Evolutionary conservation across 2,329 filamentous ascomycete species (phyloP).

Genomic region (Mollisia scopiformis): DNA sequence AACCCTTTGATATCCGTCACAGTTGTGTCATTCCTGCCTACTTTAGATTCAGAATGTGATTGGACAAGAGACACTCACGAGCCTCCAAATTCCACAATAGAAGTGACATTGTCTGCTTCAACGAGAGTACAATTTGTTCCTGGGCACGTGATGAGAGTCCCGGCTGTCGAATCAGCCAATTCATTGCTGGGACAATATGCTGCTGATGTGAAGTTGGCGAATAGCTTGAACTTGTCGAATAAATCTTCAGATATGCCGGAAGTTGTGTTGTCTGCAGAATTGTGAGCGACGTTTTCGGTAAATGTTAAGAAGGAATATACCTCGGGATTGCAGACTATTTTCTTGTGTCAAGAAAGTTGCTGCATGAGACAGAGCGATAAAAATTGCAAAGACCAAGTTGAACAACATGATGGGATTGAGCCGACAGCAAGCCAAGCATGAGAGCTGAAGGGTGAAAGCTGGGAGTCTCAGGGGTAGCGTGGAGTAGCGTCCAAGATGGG

Average conservation of each 20-base stretch:
- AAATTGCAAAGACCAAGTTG: not conserved
- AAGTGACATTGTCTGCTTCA: constrained; percentile 17
- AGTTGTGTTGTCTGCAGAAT: not conserved
- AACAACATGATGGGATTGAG: not conserved
- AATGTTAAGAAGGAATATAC: not conserved
- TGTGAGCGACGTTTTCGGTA: not conserved
- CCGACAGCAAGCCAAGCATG: no score
- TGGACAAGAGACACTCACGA: constrained; percentile 7
- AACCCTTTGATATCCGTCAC: constrained; percentile 23
- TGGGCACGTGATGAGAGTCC: constrained; percentile 21
- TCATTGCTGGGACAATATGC: constrained; percentile 30
- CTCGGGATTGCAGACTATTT: not conserved
- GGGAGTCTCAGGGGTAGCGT: no score
- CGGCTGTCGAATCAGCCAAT: constrained; percentile 11
- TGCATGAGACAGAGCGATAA: not conserved
- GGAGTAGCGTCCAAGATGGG: no score
- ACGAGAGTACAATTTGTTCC: constrained; percentile 21
- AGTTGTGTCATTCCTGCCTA: constrained; percentile 9
- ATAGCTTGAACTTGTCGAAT: constrained; percentile 24
- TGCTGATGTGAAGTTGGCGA: constrained; percentile 28
- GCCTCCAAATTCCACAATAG: constrained; percentile 22
- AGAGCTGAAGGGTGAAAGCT: no score
- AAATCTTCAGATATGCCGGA: constrained; percentile 6
- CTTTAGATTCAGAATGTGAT: not conserved
- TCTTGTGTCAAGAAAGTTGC: not conserved